A percentile compares a stretch with the other conserved stretches of the same genome.
phyloP scores from a whole-genome alignment of 2,329 filamentous ascomycete species.

The Madurella mycetomatis region DNA sequence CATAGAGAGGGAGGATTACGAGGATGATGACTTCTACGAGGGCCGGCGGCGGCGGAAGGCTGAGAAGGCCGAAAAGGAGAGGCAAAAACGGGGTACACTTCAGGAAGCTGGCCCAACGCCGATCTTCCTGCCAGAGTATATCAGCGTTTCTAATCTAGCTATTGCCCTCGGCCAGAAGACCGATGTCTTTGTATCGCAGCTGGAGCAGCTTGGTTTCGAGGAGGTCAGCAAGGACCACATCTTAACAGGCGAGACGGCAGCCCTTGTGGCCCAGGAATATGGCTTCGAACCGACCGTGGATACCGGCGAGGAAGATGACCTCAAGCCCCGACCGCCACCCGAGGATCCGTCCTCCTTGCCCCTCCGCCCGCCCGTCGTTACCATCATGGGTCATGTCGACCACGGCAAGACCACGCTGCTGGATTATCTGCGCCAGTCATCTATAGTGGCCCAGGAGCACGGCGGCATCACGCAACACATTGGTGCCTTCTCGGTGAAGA shows the following conservation, averaged over 20 bases:
- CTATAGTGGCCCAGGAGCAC: constrained; percentile 84
- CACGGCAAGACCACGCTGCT: constrained; percentile 97
- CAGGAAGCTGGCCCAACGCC: constrained; percentile 43
- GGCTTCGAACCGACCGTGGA: constrained; percentile 83
- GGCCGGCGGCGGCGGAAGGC: constrained; percentile 39
- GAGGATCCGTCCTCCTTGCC: constrained; percentile 67
- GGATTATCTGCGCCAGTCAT: constrained; percentile 89
- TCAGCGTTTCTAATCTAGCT: constrained; percentile 80
- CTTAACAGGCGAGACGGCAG: constrained; percentile 84
- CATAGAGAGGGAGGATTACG: constrained; percentile 38
- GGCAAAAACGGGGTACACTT: constrained; percentile 34
- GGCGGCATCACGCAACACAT: constrained; percentile 99
- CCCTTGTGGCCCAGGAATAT: constrained; percentile 86
- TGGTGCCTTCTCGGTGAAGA: constrained; percentile 87
- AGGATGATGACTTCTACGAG: constrained; percentile 38
- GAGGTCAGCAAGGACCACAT: constrained; percentile 78
- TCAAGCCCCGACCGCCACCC: constrained; percentile 63
- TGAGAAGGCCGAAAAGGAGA: constrained; percentile 37
- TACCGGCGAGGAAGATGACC: constrained; percentile 60
- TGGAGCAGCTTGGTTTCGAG: constrained; percentile 86
- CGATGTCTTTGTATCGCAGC: constrained; percentile 66
- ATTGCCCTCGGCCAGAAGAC: constrained; percentile 66
- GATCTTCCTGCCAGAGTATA: constrained; percentile 83
- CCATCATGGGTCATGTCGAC: constrained; percentile 99
- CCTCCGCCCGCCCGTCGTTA: constrained; percentile 82